Conservation (phyloP, 495 filamentous ascomycete species). For the Talaromyces liani region DNA sequence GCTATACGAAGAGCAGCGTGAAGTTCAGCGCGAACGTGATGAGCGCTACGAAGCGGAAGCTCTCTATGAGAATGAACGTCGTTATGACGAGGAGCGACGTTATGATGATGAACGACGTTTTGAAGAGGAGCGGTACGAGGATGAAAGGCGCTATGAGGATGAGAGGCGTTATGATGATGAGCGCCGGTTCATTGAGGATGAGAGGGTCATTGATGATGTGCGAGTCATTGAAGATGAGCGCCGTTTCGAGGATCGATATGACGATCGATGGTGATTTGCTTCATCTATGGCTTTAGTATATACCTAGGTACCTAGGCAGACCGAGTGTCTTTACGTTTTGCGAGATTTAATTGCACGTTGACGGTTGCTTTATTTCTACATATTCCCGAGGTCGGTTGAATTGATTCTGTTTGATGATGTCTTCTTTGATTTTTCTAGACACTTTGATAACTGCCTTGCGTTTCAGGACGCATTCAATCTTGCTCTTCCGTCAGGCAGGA, state of each 20-base stretch:
- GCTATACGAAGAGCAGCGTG: background rate
- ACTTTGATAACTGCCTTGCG: background rate
- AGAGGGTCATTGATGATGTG: background rate
- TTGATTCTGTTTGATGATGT: background rate
- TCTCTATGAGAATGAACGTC: constrained; percentile 3
- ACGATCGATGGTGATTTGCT: constrained; percentile 1
- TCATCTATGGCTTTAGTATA: background rate
- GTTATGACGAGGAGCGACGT: constrained; percentile 5
- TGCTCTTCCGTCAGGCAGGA: no score
- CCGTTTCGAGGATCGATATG: background rate
- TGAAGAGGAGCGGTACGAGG: constrained; percentile 2
- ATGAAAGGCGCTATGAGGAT: background rate
- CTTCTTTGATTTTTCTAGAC: background rate
- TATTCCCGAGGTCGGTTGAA: background rate
- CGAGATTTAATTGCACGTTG: background rate
- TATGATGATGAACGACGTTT: background rate
- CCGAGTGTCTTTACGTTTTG: background rate
- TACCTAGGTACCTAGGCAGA: background rate
- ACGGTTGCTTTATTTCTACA: background rate
- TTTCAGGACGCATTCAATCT: background rate
- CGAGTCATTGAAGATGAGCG: background rate
- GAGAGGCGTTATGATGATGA: background rate
- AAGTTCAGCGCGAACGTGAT: constrained; percentile 1
- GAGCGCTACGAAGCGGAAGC: background rate
- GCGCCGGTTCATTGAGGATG: background rate